Conservation (phyloP, 1,284 basidiomycete genomes). For the Naganishia albida region DNA sequence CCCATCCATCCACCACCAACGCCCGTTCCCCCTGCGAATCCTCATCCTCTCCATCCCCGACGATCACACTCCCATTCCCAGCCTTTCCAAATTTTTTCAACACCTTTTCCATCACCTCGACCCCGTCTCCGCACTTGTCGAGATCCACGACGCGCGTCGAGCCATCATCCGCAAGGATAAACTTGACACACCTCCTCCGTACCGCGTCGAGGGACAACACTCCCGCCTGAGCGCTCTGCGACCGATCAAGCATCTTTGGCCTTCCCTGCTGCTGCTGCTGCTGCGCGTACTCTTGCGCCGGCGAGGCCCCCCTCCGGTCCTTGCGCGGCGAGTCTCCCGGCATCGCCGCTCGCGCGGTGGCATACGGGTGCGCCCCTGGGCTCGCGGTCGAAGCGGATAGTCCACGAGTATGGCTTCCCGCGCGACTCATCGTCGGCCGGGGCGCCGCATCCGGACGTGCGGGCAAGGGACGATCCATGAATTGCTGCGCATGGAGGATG, state of each 20-base stretch:
- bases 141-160: conserved; percentile 76
- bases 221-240: conserved; percentile 25
- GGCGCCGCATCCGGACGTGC: conserved; percentile 23
- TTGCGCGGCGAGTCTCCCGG: conserved; percentile 28
- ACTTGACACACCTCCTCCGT: conserved; percentile 78
- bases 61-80: conserved; percentile 47
- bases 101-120: conserved; percentile 81
- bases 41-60: conserved; percentile 54
- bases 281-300: conserved; percentile 10
- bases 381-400: neutral
- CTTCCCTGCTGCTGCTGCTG: conserved; percentile 14
- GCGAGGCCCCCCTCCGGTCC: conserved; percentile 5
- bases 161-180: conserved; percentile 74
- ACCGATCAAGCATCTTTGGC: neutral
- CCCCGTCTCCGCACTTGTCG: conserved; percentile 71
- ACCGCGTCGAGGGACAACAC: conserved; percentile 72
- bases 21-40: conserved; percentile 70
- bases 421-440: neutral
- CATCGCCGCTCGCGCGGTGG: conserved; percentile 12
- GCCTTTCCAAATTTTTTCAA: conserved; percentile 81
- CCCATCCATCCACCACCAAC: conserved; percentile 83
- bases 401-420: neutral
- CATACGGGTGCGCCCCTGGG: neutral
- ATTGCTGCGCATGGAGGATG: conserved; percentile 17
- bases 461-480: conserved; percentile 34